Percentiles rank a stretch among this genome's conserved stretches.
Conservation (phyloP, 2,329 filamentous ascomycete species). For the Trichoderma sp. region DNA sequence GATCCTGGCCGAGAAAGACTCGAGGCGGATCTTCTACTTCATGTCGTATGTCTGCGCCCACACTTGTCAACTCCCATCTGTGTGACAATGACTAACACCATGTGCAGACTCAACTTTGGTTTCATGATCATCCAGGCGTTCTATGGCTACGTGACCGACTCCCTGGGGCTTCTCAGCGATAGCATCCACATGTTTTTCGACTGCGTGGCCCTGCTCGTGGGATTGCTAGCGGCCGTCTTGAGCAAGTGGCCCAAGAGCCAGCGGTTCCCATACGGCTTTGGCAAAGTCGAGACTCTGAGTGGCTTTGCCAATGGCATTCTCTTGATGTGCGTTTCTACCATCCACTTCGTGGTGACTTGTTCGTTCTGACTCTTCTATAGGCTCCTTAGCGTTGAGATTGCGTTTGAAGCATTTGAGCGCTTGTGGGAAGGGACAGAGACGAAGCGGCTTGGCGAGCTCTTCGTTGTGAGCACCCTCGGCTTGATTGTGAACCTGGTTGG, state of each 20-base stretch:
- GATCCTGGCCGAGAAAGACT: conserved; percentile 88
- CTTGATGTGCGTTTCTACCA: conserved; percentile 65
- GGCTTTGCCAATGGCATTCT: conserved; percentile 97
- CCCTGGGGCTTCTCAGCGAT: conserved; percentile 90
- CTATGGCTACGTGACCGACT: conserved; percentile 92
- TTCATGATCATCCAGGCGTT: conserved; percentile 96
- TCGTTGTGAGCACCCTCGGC: conserved; percentile 84
- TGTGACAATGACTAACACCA: neutral
- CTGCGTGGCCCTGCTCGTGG: conserved; percentile 87
- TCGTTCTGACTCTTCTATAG: conserved; percentile 49
- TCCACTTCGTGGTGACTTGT: conserved; percentile 9
- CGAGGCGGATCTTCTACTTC: conserved; percentile 94
- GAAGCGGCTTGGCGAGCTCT: conserved; percentile 79
- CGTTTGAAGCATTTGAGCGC: conserved; percentile 89
- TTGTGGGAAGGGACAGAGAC: conserved; percentile 82
- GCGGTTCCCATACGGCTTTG: conserved; percentile 90
- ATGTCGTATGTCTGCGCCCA: conserved; percentile 66
- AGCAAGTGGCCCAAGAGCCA: conserved; percentile 94
- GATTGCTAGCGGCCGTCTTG: conserved; percentile 87
- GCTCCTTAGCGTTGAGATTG: conserved; percentile 92
- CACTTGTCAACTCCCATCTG: too few species aligned
- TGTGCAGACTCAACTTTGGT: conserved; percentile 76
- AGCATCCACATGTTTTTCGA: conserved; percentile 99
- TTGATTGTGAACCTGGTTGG: conserved; percentile 90
- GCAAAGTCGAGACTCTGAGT: conserved; percentile 93